Conservation (phyloP, 2,329 filamentous ascomycete species). For the Penicillium digitatum region DNA sequence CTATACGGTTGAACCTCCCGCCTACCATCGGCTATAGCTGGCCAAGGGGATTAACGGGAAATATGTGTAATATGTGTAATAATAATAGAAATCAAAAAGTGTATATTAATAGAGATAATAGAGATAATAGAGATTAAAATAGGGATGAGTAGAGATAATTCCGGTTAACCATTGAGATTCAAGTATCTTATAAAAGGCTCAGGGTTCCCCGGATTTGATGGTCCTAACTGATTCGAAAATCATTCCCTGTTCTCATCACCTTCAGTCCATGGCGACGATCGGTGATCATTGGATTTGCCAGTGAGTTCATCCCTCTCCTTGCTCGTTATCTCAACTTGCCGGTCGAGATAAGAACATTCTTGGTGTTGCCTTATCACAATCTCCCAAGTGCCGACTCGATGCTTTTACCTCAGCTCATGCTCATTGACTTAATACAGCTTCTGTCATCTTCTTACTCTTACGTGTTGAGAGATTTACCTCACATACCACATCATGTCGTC, state of each 20-base stretch:
- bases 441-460: constrained; percentile 13
- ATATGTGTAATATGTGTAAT: background rate
- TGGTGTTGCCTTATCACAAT: constrained; percentile 11
- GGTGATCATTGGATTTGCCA: constrained; percentile 12
- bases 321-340: constrained; percentile 11
- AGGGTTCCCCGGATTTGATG: constrained; percentile 24
- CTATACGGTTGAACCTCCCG: constrained; percentile 7
- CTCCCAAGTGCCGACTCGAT: constrained; percentile 6
- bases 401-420: constrained; percentile 9
- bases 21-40: constrained; percentile 25
- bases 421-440: constrained; percentile 10
- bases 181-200: constrained; percentile 13
- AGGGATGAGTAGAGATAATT: background rate
- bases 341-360: constrained; percentile 16
- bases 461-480: constrained; percentile 14
- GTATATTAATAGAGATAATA: background rate
- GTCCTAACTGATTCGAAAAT: background rate
- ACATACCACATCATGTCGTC: constrained; percentile 30
- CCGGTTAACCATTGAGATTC: background rate
- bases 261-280: constrained; percentile 24
- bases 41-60: background rate
- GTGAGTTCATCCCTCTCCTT: constrained; percentile 10
- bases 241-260: background rate
- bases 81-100: background rate
- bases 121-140: background rate